Evolutionary conservation across 1,139 yeast genomes (phyloP).

Genomic region (Hyphopichia fennica): DNA sequence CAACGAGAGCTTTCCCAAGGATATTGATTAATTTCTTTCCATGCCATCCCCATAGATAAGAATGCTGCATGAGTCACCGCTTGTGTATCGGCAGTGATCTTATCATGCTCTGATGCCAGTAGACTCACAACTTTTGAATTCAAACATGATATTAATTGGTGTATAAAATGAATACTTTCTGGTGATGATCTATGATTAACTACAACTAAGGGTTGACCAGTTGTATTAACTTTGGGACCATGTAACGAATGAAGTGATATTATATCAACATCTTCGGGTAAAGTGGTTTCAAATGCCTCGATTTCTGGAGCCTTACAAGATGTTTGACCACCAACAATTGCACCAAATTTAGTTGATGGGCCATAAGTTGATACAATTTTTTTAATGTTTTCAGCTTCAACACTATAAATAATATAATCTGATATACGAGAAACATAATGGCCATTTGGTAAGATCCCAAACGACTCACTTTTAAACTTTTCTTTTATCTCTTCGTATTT

Average conservation of each 20-base stretch:
- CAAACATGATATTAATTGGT: conserved; percentile 65
- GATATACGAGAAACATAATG: conserved; percentile 77
- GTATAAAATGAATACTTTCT: conserved; percentile 60
- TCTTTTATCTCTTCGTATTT: conserved; percentile 46
- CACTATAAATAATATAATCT: conserved; percentile 84
- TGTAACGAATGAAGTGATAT: conserved; percentile 89
- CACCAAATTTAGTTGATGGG: conserved; percentile 81
- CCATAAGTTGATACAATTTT: conserved; percentile 75
- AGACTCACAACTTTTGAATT: conserved; percentile 77
- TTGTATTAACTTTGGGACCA: conserved; percentile 87
- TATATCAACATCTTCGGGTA: conserved; percentile 80
- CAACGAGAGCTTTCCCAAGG: conserved; percentile 91
- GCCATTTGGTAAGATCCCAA: conserved; percentile 69
- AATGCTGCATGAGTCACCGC: conserved; percentile 99
- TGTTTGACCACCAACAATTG: conserved; percentile 97
- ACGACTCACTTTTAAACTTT: conserved; percentile 42
- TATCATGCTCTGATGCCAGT: conserved; percentile 84
- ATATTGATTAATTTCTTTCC: conserved; percentile 80
- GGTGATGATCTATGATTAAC: conserved; percentile 71
- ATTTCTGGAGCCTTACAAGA: conserved; percentile 93
- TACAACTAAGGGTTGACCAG: conserved; percentile 89
- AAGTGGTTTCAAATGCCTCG: conserved; percentile 70
- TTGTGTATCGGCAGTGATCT: conserved; percentile 96
- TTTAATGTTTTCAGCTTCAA: conserved; percentile 81
- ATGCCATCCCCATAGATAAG: conserved; percentile 94